phyloP scores from a whole-genome alignment of 2,329 filamentous ascomycete species.

The Colletotrichum sp. region DNA sequence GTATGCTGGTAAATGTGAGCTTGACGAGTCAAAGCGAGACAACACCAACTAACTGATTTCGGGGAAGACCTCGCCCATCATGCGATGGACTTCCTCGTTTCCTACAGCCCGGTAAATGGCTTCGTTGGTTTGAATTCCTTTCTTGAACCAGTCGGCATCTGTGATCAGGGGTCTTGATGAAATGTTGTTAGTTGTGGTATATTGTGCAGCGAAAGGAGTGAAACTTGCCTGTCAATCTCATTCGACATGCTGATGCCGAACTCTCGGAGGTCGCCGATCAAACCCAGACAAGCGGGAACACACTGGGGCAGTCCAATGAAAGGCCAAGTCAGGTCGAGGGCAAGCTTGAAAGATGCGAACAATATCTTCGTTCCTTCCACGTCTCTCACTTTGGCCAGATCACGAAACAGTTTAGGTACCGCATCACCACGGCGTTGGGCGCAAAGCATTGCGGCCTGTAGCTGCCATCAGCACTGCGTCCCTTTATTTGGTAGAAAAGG shows the following conservation, averaged over 20 bases:
- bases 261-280: background rate
- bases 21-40: background rate
- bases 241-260: background rate
- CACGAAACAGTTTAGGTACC: background rate
- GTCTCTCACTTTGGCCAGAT: background rate
- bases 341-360: background rate
- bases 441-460: background rate
- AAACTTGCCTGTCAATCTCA: background rate
- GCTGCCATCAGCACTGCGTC: background rate
- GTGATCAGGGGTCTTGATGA: background rate
- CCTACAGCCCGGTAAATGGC: background rate
- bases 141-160: background rate
- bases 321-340: background rate
- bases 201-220: background rate
- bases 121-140: background rate
- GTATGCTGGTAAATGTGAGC: background rate
- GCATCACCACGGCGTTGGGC: background rate
- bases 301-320: background rate
- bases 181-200: background rate
- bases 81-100: background rate
- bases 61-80: background rate
- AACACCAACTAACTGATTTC: background rate
- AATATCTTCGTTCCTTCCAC: background rate
- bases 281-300: background rate
- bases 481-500: fast-evolving